Conservation (phyloP, 129 eudicot species). For the Sambucus nigra region DNA sequence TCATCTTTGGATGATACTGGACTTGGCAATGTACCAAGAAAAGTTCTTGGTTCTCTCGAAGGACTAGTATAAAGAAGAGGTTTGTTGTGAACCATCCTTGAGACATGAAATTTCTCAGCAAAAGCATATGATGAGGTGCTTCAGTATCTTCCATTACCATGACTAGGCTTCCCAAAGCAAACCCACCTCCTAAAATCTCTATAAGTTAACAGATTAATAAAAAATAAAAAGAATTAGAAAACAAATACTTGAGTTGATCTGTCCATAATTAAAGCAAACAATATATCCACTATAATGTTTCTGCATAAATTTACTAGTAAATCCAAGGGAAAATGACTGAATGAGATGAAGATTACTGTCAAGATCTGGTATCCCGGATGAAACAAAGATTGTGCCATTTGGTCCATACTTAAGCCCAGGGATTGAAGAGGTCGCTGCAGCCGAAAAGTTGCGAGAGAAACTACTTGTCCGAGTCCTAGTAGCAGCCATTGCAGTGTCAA, state of each 20-base stretch:
- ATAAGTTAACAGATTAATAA: not conserved
- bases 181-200: slow-evolving; percentile 97
- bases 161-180: slow-evolving; percentile 80
- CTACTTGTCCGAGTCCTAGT: slow-evolving; percentile 63
- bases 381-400: slow-evolving; percentile 68
- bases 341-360: slow-evolving; percentile 52
- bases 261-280: not conserved
- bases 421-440: slow-evolving; percentile 33
- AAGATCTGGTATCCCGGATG: slow-evolving; percentile 88
- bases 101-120: slow-evolving; percentile 88
- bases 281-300: not conserved
- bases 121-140: slow-evolving; percentile 98
- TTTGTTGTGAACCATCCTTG: slow-evolving; percentile 85
- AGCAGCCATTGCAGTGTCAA: slow-evolving; percentile 35
- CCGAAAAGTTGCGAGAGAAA: slow-evolving; percentile 63
- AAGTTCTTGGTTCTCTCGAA: slow-evolving; percentile 64
- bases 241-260: too few species aligned
- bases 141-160: slow-evolving; percentile 93
- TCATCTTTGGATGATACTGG: slow-evolving; percentile 64
- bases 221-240: not conserved
- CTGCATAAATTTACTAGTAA: slow-evolving; percentile 1
- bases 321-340: not conserved
- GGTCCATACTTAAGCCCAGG: slow-evolving; percentile 93
- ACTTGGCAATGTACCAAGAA: slow-evolving; percentile 87
- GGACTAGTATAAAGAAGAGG: slow-evolving; percentile 89